A percentile compares a stretch with the other conserved stretches of the same genome.
phyloP scores from a whole-genome alignment of 192 early-diverging fungal genomes.

The Backusella tuberculispora region DNA sequence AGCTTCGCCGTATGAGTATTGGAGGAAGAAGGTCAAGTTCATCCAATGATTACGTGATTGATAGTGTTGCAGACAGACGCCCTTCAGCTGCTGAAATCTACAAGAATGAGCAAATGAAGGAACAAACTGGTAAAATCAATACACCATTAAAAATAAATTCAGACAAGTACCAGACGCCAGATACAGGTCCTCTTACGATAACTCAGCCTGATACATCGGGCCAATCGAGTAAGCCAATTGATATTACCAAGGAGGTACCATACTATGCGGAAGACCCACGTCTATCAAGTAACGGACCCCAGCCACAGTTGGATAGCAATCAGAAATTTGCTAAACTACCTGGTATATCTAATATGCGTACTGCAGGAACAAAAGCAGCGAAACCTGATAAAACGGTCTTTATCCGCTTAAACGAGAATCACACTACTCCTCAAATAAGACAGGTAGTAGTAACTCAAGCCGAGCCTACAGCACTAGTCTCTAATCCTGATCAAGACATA shows the following conservation, averaged over 20 bases:
- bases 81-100: conserved; percentile 14
- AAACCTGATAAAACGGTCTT: not conserved
- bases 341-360: not conserved
- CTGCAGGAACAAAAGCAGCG: not conserved
- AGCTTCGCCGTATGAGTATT: not conserved
- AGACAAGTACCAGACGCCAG: not conserved
- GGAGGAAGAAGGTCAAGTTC: not conserved
- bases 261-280: conserved; percentile 2
- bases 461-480: not conserved
- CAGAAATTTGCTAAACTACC: not conserved
- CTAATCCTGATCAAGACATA: not conserved
- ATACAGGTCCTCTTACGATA: not conserved
- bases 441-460: not conserved
- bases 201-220: not conserved
- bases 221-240: not conserved
- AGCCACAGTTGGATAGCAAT: not conserved
- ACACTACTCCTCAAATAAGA: conserved; percentile 5
- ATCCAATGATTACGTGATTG: not conserved
- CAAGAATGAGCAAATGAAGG: not conserved
- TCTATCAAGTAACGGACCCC: not conserved
- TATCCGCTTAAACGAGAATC: not conserved
- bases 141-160: not conserved
- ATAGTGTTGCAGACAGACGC: not conserved
- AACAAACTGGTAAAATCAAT: not conserved
- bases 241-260: not conserved